These are phyloP conservation scores for Triticum urartu DNA, from an alignment of 176 grass and related monocot genomes.

Conservation along the genomic window DNA sequence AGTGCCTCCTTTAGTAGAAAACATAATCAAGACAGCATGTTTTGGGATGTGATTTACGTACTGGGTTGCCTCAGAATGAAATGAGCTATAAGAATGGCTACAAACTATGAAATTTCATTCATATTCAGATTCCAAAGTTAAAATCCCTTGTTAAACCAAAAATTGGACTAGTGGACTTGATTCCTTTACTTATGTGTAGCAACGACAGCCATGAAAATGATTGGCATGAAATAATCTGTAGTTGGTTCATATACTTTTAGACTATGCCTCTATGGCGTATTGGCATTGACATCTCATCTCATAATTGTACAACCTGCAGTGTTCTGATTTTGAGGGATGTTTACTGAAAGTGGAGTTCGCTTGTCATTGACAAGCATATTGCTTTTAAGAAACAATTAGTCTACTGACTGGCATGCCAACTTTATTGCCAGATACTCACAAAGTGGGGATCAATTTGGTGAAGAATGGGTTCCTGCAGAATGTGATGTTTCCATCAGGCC, in stretches of 20 bases:
- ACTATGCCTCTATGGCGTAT: background rate
- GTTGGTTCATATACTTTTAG: background rate
- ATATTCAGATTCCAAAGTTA: background rate
- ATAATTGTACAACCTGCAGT: background rate
- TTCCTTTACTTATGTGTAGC: conserved; percentile 8
- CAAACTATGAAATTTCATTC: background rate
- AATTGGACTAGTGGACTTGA: background rate
- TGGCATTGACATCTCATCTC: conserved; percentile 9
- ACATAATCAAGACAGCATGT: background rate
- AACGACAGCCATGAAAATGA: background rate
- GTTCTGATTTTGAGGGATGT: background rate
- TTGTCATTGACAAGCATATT: background rate
- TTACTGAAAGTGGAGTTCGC: background rate
- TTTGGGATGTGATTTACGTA: background rate
- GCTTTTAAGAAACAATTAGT: background rate
- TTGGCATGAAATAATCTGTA: background rate
- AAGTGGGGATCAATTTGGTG: conserved; percentile 66
- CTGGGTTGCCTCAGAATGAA: background rate
- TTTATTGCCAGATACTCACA: conserved; percentile 53
- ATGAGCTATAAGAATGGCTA: background rate
- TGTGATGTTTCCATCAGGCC: conserved; percentile 92
- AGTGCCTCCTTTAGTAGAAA: background rate
- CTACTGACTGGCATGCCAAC: background rate
- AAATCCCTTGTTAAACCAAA: background rate
- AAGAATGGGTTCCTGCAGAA: conserved; percentile 91